Evolutionary conservation across 345 rosid species (phyloP), one percentile per base, ranked within the genome.

Genomic region (Eucalyptus melliodora): DNA sequence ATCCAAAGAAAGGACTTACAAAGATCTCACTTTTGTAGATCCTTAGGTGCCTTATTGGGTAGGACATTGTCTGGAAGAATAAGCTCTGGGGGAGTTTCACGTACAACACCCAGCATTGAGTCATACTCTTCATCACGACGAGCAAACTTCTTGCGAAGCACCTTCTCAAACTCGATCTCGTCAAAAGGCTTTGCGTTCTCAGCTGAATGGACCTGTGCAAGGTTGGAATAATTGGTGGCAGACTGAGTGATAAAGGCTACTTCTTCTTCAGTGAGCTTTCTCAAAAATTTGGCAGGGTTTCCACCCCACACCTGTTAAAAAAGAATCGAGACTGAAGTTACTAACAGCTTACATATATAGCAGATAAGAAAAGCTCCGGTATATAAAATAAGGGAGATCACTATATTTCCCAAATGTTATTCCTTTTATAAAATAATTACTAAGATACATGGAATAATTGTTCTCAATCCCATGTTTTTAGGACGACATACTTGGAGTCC

Each of bases 231-330:
- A 92, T 95, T 97, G 91, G 92, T 88, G 81, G 98, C 98, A 72
- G 99, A 95, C 90, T 94, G 91, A 53, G 98, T 86, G 93, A 97
- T 94, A 89, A 97, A 97, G 67, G 94, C 93, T 86, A 92, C 93
- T 94, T 97, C 99, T 87, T 94, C 94, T 34, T 93, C 95, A 16
- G 94, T 94, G 80, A 97, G 96, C 95, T 96, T 95, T 91, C 99
- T 94, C 93, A 97, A 92, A 91, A 97, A 97, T 93, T 92, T 96
- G 88, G 99, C 99, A 19, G 99, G 98, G 91, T 97, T 97, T 90
- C 99, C 99, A 93, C 95, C 99, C 99, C 98, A 97, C 53, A 97
- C 95, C 99, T 97, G 93, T 91, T 60, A 23, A 40, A 40, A 24
- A 37, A 87, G 13, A 51, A 56, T 50, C 56, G 13, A 40, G 30